These are phyloP conservation scores for Gossypium schwendimanii DNA, from an alignment of 441 rosid genomes.

Conservation along the genomic window DNA sequence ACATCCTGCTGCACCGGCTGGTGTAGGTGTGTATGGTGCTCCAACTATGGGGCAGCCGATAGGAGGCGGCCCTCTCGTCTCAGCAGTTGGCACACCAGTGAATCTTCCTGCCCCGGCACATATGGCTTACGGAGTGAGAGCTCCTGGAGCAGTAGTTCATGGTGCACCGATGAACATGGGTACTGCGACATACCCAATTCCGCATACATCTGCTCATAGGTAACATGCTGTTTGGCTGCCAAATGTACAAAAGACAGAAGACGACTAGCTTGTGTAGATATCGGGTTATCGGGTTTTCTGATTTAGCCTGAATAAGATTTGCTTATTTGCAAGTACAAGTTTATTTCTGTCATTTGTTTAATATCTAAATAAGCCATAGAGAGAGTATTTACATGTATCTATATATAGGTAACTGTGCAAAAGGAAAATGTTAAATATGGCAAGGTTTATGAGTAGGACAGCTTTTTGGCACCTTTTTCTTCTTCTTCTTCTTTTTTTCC, in stretches of 20 bases:
- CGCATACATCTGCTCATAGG: conserved; percentile 73
- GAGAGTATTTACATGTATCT: conserved; percentile 26
- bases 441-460: neutral
- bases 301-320: conserved; percentile 29
- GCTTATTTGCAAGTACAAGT: conserved; percentile 30
- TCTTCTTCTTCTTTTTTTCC: neutral
- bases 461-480: neutral
- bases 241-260: conserved; percentile 47
- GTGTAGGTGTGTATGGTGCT: conserved; percentile 56
- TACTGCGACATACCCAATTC: conserved; percentile 66
- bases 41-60: conserved; percentile 82
- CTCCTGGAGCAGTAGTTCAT: conserved; percentile 66
- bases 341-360: conserved; percentile 23
- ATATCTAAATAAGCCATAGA: conserved; percentile 32
- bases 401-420: conserved; percentile 34
- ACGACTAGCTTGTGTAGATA: conserved; percentile 25
- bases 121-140: conserved; percentile 69
- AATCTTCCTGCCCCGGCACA: conserved; percentile 62
- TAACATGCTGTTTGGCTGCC: conserved; percentile 29
- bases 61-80: conserved; percentile 73
- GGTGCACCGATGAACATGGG: conserved; percentile 73
- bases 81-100: conserved; percentile 92
- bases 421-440: conserved; percentile 17
- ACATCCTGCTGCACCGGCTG: conserved; percentile 44
- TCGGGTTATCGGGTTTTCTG: conserved; percentile 22